Base-by-base conservation (phyloP, 768 basidiomycete species). In the Macrocybe gigantea region DNA sequence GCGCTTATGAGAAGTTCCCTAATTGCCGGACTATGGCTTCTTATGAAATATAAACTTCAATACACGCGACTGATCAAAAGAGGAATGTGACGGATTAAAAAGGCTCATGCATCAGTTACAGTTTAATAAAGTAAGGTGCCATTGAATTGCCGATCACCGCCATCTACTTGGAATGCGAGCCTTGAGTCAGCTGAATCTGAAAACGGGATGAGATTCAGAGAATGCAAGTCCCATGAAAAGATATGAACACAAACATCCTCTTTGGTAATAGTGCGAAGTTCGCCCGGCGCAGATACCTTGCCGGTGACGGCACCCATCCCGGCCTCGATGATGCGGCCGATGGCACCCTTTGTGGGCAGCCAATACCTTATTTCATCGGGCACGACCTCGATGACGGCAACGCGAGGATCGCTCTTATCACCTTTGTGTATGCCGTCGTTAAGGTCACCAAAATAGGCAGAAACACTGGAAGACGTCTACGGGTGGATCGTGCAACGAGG, bases 361-460 rank as follows among this genome's bases (percentile, higher is more conserved):
- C 84, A 95, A 60, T 91, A 94, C 46, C 83, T 77, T 53, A 96
- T 85, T 69, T 88, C 85, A 33, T 81, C 74, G 0, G 91, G 89
- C 45, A 84, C 64, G 46, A 96, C 78, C 61, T 90, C 80, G 53
- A 95, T 88, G 33, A 88, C 63, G 6, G 82, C 75, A 3, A 96
- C 75, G 22, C 93, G 79, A 1, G 92, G 89, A 53, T 95, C 93
- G 41, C 74, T 68, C 31, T 74, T 74, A 56, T 85, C 79, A n/a
- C 92, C 93, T 56, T 80, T 84, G 63, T 93, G 92, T 5, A 85
- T 67, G 12, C 88, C 88, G 53, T 95, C 92, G 32, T 83, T 83
- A 47, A 93, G 71, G 60, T 95, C 85, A 34, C 88, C 90, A 56
- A 94, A 94, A 75, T 90, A 96, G 0, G 83, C 85, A 7, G 75